Conservation (phyloP, 495 filamentous ascomycete species). For the Tuber borchii region DNA sequence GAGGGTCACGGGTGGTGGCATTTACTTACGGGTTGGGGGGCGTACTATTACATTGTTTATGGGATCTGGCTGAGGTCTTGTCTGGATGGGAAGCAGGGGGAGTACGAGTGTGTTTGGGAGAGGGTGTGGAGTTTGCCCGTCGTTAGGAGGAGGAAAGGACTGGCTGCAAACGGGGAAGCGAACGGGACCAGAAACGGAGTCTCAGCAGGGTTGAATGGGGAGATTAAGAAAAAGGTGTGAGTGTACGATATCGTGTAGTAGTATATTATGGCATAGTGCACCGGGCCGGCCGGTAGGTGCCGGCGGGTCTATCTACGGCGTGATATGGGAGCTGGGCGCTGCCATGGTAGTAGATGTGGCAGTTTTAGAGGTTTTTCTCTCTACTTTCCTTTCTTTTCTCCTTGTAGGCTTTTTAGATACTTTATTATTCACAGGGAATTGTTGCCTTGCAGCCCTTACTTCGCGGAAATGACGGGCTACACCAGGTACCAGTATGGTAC, state of each 20-base stretch:
- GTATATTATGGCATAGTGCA: not conserved
- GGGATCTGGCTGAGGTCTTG: constrained; percentile 77
- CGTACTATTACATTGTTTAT: constrained; percentile 74
- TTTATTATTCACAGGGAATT: not conserved
- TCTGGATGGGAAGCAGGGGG: constrained; percentile 66
- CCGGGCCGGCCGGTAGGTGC: not conserved
- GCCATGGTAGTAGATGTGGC: not conserved
- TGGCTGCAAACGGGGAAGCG: constrained; percentile 15
- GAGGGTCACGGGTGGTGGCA: constrained; percentile 99
- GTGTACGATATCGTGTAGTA: not conserved
- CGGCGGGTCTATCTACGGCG: not conserved
- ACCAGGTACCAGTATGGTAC: not conserved
- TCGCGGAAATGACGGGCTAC: not conserved
- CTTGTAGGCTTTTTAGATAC: not conserved
- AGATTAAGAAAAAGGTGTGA: constrained; percentile 18
- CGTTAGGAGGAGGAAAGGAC: constrained; percentile 43
- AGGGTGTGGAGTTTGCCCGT: constrained; percentile 60
- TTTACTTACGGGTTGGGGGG: constrained; percentile 53
- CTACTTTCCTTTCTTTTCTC: not conserved
- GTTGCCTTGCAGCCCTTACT: not conserved
- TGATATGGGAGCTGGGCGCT: not conserved
- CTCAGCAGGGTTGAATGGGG: not conserved
- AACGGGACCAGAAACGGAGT: constrained; percentile 1
- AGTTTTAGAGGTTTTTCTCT: not conserved
- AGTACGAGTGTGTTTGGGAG: constrained; percentile 70